phyloP scores from a whole-genome alignment of 108 stramenopile species.

The Cyclotella choctawhatcheeana region DNA sequence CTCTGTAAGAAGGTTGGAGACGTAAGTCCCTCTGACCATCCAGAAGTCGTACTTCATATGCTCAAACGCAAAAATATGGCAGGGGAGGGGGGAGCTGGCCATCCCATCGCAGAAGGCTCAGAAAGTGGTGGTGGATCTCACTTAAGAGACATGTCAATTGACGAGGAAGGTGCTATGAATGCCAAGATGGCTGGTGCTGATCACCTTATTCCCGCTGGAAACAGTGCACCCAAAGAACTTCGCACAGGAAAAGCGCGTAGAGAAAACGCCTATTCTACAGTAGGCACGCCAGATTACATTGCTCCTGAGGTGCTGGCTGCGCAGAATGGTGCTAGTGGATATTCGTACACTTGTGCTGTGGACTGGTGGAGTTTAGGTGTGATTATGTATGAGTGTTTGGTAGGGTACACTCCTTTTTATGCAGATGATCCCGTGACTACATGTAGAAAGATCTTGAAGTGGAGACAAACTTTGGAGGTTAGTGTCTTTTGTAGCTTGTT shows the following conservation, averaged over 20 bases:
- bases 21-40: constrained; percentile 83
- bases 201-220: neutral
- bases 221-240: constrained; percentile 36
- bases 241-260: constrained; percentile 80
- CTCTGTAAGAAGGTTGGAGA: constrained; percentile 98
- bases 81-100: constrained; percentile 14
- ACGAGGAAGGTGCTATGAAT: constrained; percentile 47
- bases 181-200: neutral
- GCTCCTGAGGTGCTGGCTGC: constrained; percentile 98
- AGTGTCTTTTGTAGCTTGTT: constrained; percentile 17
- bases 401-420: constrained; percentile 99
- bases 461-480: constrained; percentile 87
- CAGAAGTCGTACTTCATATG: constrained; percentile 82
- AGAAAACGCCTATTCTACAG: constrained; percentile 97
- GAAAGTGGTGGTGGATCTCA: constrained; percentile 55
- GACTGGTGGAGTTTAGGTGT: constrained; percentile 99
- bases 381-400: constrained; percentile 99
- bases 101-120: constrained; percentile 42
- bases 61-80: constrained; percentile 60
- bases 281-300: constrained; percentile 99
- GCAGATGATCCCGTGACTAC: constrained; percentile 98
- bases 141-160: constrained; percentile 85
- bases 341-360: constrained; percentile 96
- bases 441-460: constrained; percentile 95
- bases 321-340: constrained; percentile 91